phyloP scores from a whole-genome alignment of 2,329 filamentous ascomycete species.

The Apiospora sp. region DNA sequence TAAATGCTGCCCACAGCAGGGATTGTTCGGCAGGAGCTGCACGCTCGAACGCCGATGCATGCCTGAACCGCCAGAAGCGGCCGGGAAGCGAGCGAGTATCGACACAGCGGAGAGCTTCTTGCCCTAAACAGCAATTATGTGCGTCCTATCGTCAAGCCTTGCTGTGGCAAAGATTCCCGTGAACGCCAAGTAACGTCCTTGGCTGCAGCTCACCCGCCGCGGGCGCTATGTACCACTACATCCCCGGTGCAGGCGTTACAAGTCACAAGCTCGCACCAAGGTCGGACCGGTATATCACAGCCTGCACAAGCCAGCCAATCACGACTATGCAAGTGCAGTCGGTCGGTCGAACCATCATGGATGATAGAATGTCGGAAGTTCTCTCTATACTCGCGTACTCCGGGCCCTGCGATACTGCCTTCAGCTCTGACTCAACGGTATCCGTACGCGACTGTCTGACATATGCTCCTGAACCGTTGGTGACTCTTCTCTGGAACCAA shows the following conservation, averaged over 20 bases:
- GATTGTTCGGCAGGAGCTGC: neutral
- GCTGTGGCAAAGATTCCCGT: neutral
- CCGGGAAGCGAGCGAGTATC: neutral
- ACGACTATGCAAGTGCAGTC: neutral
- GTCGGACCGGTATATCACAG: conserved; percentile 14
- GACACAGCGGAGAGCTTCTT: neutral
- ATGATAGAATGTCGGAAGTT: neutral
- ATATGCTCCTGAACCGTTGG: conserved; percentile 1
- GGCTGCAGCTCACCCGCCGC: conserved; percentile 9
- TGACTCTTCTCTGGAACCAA: neutral
- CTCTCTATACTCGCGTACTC: conserved; percentile 4
- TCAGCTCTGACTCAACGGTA: neutral
- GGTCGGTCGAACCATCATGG: conserved; percentile 4
- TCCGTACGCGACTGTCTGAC: neutral
- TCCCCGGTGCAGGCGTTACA: conserved; percentile 6
- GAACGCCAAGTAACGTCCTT: conserved; percentile 7
- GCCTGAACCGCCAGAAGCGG: neutral
- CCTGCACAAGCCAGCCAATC: conserved; percentile 15
- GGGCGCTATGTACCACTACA: conserved; percentile 20
- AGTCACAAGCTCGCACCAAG: conserved; percentile 14
- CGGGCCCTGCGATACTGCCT: neutral
- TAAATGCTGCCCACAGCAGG: neutral
- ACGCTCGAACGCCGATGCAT: neutral
- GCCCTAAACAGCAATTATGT: neutral
- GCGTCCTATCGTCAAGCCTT: neutral